phyloP scores from a whole-genome alignment of 306 rosid species.

The Vigna reflexopilosa region DNA sequence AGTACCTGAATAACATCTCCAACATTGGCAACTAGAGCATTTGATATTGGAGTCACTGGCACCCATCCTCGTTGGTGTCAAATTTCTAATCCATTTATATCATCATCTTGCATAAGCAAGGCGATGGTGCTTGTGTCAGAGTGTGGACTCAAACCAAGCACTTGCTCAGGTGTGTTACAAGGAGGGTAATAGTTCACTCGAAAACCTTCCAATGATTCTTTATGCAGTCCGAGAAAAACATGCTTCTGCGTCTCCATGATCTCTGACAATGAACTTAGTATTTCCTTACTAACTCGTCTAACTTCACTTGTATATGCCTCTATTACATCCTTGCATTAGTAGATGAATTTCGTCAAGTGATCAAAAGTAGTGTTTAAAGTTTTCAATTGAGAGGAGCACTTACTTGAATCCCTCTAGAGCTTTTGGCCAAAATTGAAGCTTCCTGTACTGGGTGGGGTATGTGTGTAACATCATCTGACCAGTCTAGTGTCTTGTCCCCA shows the following conservation, averaged over 20 bases:
- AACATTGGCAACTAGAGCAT: constrained; percentile 53
- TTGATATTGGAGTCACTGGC: constrained; percentile 41
- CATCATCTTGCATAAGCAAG: constrained; percentile 55
- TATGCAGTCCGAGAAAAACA: constrained; percentile 47
- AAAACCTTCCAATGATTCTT: constrained; percentile 36
- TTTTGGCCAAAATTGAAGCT: constrained; percentile 51
- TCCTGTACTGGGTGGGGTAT: constrained; percentile 34
- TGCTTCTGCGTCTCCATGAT: constrained; percentile 51
- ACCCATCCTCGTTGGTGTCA: constrained; percentile 52
- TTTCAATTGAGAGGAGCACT: not conserved
- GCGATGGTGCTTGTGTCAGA: constrained; percentile 56
- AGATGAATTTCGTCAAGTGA: not conserved
- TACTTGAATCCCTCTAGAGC: constrained; percentile 46
- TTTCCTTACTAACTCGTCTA: constrained; percentile 43
- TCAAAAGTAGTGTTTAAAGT: not conserved
- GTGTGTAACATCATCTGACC: constrained; percentile 41
- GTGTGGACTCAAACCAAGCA: constrained; percentile 57
- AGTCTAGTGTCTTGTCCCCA: constrained; percentile 42
- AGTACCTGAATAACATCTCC: constrained; percentile 51
- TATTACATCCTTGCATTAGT: constrained; percentile 42
- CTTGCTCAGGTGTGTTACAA: constrained; percentile 54
- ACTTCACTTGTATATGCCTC: constrained; percentile 53
- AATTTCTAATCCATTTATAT: constrained; percentile 50
- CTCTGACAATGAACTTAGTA: constrained; percentile 43
- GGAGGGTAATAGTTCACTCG: constrained; percentile 55